These are phyloP conservation scores for Parasarocladium wereldwijsianum DNA, from an alignment of 2,329 filamentous ascomycete genomes.

Conservation along the genomic window DNA sequence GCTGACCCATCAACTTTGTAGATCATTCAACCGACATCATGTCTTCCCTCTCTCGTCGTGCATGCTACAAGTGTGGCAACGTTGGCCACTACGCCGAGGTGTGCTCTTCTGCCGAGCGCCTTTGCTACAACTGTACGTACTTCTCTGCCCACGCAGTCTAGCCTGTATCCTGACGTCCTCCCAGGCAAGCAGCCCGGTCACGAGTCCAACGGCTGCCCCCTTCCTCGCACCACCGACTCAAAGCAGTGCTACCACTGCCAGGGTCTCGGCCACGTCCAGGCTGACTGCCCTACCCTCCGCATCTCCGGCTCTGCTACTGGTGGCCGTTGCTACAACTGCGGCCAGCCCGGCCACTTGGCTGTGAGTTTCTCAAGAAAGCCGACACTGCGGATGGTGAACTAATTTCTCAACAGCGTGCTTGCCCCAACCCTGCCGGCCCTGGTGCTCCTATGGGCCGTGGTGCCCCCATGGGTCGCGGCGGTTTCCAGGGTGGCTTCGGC, in stretches of 20 bases:
- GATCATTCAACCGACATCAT: too few species aligned
- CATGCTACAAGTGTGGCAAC: constrained; percentile 74
- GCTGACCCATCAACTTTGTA: too few species aligned
- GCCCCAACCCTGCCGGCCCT: constrained; percentile 55
- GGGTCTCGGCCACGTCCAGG: constrained; percentile 94
- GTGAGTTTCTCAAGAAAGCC: too few species aligned
- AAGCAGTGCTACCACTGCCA: constrained; percentile 99
- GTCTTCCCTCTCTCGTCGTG: constrained; percentile 69
- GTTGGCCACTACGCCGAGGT: constrained; percentile 76
- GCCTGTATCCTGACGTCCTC: constrained; percentile 9
- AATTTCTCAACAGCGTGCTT: constrained; percentile 58
- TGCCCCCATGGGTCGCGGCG: constrained; percentile 54
- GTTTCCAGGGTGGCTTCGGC: constrained; percentile 43
- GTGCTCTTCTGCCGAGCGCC: constrained; percentile 92
- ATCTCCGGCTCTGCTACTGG: constrained; percentile 69
- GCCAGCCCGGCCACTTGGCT: constrained; percentile 81
- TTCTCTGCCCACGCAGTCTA: background rate
- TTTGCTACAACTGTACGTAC: constrained; percentile 95
- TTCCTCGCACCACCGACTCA: constrained; percentile 90
- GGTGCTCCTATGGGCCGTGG: constrained; percentile 50
- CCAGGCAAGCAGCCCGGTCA: constrained; percentile 42
- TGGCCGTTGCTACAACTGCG: constrained; percentile 94
- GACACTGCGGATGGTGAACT: too few species aligned
- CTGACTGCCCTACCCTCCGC: constrained; percentile 93
- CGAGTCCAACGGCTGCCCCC: constrained; percentile 94